These are phyloP conservation scores for Sphagnum magellanicum DNA, from an alignment of 228 moss, liverwort and hornwort genomes.

Conservation along the genomic window DNA sequence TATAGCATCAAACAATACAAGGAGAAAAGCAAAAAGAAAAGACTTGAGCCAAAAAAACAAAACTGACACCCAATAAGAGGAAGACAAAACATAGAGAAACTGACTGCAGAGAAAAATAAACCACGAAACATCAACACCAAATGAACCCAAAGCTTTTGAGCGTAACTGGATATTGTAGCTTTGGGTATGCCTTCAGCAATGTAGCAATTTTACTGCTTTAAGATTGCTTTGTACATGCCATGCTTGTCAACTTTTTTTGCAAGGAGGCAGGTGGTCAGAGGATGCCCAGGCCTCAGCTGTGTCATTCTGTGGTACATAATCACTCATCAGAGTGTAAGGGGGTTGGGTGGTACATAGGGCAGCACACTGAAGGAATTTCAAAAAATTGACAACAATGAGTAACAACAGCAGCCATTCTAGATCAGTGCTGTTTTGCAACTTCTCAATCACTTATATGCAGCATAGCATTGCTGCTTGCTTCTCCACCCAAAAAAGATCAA, in stretches of 20 bases:
- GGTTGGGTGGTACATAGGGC: not conserved
- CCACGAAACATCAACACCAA: too few relatives aligned
- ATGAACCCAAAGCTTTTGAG: too few relatives aligned
- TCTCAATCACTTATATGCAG: not conserved
- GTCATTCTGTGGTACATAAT: not conserved
- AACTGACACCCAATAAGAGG: too few relatives aligned
- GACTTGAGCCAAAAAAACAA: too few relatives aligned
- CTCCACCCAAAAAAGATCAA: too few relatives aligned
- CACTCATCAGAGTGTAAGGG: not conserved
- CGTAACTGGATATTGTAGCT: too few relatives aligned
- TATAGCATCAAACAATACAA: too few relatives aligned
- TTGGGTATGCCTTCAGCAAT: too few relatives aligned
- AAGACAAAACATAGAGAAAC: too few relatives aligned
- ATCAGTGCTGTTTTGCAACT: not conserved
- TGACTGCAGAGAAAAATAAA: too few relatives aligned
- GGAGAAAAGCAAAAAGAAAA: too few relatives aligned
- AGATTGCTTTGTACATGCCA: slow-evolving; percentile 40
- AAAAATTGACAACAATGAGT: not conserved
- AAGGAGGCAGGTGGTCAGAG: slow-evolving; percentile 18
- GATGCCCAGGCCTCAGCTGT: not conserved
- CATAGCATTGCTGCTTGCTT: too few relatives aligned
- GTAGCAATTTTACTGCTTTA: slow-evolving; percentile 15
- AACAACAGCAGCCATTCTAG: not conserved
- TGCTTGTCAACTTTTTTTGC: slow-evolving; percentile 8
- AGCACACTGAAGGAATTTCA: not conserved